phyloP scores from a whole-genome alignment of 73 alveolate genomes.

The Urostyla sp. region DNA sequence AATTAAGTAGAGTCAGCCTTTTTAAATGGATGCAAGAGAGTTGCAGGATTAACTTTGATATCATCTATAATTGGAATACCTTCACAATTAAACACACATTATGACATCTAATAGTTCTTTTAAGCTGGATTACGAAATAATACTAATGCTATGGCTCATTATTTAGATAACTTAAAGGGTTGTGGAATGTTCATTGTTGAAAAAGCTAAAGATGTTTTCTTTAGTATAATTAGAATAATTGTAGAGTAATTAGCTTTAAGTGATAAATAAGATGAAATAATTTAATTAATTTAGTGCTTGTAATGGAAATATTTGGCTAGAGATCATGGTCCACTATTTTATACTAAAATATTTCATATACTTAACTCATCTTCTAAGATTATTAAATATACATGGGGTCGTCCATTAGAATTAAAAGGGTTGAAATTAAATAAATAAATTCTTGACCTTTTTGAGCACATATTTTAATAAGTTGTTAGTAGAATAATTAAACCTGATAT shows the following conservation, averaged over 20 bases:
- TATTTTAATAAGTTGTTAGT: conserved; percentile 53
- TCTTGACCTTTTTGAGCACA: conserved; percentile 64
- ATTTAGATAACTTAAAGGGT: conserved; percentile 61
- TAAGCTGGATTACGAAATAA: conserved; percentile 56
- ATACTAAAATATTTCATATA: conserved; percentile 45
- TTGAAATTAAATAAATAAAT: conserved; percentile 62
- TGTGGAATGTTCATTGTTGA: conserved; percentile 69
- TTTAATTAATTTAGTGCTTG: too few relatives aligned
- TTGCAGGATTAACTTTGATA: conserved; percentile 64
- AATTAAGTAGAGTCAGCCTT: conserved; percentile 61
- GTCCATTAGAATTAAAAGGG: conserved; percentile 30
- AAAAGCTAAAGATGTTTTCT: conserved; percentile 58
- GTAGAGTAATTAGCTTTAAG: conserved; percentile 44
- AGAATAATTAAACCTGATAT: conserved; percentile 62
- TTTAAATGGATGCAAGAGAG: conserved; percentile 57
- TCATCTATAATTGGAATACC: conserved; percentile 45
- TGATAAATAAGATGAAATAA: conserved; percentile 55
- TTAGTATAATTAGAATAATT: conserved; percentile 52
- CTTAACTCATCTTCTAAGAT: too few relatives aligned
- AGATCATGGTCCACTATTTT: conserved; percentile 50
- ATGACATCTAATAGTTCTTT: conserved; percentile 69
- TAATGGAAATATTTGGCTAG: conserved; percentile 72
- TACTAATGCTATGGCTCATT: conserved; percentile 61
- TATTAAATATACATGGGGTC: conserved; percentile 65
- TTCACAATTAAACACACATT: conserved; percentile 38